These are phyloP conservation scores for Elasticomyces elasticus DNA, from an alignment of 495 filamentous ascomycete genomes.

Conservation along the genomic window DNA sequence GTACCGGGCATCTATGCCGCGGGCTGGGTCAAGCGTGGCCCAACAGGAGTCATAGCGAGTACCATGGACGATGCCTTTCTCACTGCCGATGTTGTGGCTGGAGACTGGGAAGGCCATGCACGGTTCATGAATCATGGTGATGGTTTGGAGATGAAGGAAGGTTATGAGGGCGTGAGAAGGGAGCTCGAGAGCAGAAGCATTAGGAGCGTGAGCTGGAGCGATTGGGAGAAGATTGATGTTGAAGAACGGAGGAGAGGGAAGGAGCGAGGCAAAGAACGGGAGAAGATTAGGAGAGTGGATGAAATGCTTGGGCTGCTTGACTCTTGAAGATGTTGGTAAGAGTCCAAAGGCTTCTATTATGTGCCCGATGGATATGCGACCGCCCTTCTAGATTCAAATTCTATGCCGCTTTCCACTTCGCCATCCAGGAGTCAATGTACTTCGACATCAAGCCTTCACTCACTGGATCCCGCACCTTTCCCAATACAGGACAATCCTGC, in stretches of 20 bases:
- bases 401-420: constrained; percentile 1
- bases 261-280: constrained; percentile 61
- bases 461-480: not conserved
- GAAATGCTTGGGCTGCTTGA: constrained; percentile 70
- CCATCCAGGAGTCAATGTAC: constrained; percentile 9
- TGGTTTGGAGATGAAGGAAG: constrained; percentile 39
- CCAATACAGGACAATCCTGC: constrained; percentile 1
- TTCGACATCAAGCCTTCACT: constrained; percentile 6
- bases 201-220: constrained; percentile 61
- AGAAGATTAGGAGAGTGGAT: constrained; percentile 66
- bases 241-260: constrained; percentile 61
- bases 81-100: constrained; percentile 69
- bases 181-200: constrained; percentile 45
- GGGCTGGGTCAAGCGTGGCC: constrained; percentile 93
- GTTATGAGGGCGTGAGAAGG: constrained; percentile 65
- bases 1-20: constrained; percentile 84
- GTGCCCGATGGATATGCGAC: no score
- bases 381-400: no score
- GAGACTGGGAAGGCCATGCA: constrained; percentile 49
- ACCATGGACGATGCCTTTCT: constrained; percentile 94
- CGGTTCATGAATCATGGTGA: constrained; percentile 22
- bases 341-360: no score
- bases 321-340: not conserved
- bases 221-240: constrained; percentile 78
- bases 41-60: constrained; percentile 88